Evolutionary conservation across 331 rosid genomes (phyloP), one percentile per base, ranked within the genome.

Genomic region (Cydonia oblonga): DNA sequence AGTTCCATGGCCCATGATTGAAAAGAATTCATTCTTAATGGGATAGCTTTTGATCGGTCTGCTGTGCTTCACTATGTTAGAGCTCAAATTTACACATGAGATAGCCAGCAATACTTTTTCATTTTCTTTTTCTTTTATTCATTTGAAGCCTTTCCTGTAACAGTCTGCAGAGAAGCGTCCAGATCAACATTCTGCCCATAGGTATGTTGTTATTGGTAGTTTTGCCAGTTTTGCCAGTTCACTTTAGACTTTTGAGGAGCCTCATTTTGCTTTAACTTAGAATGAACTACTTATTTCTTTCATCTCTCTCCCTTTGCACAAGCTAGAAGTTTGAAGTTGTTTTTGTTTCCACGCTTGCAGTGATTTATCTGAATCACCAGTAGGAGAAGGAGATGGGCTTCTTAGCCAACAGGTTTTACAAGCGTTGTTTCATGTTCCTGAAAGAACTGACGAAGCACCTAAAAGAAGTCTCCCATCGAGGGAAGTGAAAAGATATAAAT

Each of bases 381-480:
- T 67, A 54, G 69, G 18, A 62, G 81, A 71, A 19, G 40, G 18
- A 32, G 72, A 62, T 30, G 74, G 74, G 33, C 74, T 22, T 60
- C 71, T 69, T 19, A 71, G 76, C 75, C 73, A 73, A 69, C 79
- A 76, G 78, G 5, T 83, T 68, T 33, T 83, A 42, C 74, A 66
- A 73, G 63, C 78, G 20, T 79, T 83, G 66, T 79, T 83, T 77
- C 61, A 18, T 69, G 82, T 38, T 69, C 79, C 77, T 18, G 68
- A 76, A 69, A 83, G 77, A 72, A 49, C 69, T 25, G 81, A 76
- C 30, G 77, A 76, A 69, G 49, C 12, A 23, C 77, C 81, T 29
- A 76, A 69, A 70, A 69, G 30, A 72, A 69, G 8, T 9, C 51
- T 1, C 42, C 65, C 71, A 23, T 72, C 42, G 57, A 72, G 69